Evolutionary conservation across 441 rosid species (phyloP), one percentile per base, ranked within the genome.

Genomic region (Lepidium campestre): DNA sequence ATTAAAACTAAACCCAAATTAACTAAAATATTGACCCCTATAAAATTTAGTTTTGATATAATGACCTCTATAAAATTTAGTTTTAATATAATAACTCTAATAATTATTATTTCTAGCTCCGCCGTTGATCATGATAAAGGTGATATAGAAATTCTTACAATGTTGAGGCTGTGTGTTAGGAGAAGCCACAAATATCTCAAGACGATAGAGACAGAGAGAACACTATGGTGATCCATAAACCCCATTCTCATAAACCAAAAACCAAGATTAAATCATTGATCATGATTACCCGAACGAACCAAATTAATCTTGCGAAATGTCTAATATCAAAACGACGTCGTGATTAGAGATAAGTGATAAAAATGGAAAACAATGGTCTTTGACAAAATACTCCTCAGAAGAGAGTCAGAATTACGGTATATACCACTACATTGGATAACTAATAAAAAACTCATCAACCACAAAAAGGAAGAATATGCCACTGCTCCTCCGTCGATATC

Each of bases 401-500:
- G 5, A 47, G 12, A 17, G 48, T 7, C 5, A 0, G 39, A 50
- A 41, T 67, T 67, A 67, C 71, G 10, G 25, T 55, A 0, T 56
- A 3, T 54, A 45, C 71, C 71, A 67, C 56, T 13, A 14, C 36
- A 10, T 42, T 57, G 14, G 72, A 72, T 64, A 71, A 40, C 48
- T 37, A 50, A 36, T 44, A 47, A 47, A n/a, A 63, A 9, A 34
- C 32, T 27, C 23, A 65, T 58, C 41, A 27, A 41, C 25, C 41
- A 35, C 67, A 58, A 63, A 70, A 72, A 9, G 23, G 5, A 23
- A 48, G 46, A 10, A 71, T 18, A 62, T 60, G 39, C 35, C 62
- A 62, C 66, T 49, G 10, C 53, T 70, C 18, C 70, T 50, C 29
- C 77, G 71, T 17, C 60, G 73, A 12, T 50, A 27, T 52, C n/a